These are phyloP conservation scores for Pichia scutulata DNA, from an alignment of 805 yeast species.

Conservation along the genomic window DNA sequence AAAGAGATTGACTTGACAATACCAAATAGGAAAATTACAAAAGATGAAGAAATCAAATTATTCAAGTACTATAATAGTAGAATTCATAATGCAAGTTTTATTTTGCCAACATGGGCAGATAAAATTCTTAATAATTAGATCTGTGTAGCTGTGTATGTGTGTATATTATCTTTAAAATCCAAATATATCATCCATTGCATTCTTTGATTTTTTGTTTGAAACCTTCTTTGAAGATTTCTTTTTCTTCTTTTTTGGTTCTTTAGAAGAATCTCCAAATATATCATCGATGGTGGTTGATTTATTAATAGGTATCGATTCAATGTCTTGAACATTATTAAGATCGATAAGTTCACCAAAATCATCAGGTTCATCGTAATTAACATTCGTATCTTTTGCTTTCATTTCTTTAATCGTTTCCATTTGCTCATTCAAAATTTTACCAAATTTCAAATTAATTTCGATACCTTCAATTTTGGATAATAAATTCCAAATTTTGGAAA, in stretches of 20 bases:
- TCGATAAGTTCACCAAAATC: slow-evolving; percentile 1
- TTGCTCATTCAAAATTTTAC: slow-evolving; percentile 8
- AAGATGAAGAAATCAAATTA: slow-evolving; percentile 38
- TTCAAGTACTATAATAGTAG: slow-evolving; percentile 59
- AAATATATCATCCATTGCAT: slow-evolving; percentile 70
- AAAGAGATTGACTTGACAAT: slow-evolving; percentile 33
- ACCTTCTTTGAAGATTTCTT: slow-evolving; percentile 24
- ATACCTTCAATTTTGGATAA: background rate
- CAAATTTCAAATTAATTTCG: slow-evolving; percentile 2
- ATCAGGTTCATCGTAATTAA: background rate
- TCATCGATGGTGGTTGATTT: slow-evolving; percentile 6
- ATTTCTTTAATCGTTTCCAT: background rate
- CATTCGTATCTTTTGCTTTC: background rate
- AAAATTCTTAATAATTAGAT: slow-evolving; percentile 16
- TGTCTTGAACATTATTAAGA: background rate
- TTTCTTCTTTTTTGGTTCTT: slow-evolving; percentile 18
- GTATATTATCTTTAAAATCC: slow-evolving; percentile 32
- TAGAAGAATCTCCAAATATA: slow-evolving; percentile 2
- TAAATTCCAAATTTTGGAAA: slow-evolving; percentile 36
- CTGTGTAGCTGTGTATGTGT: background rate
- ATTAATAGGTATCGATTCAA: background rate
- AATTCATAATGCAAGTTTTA: slow-evolving; percentile 67
- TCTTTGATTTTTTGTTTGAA: slow-evolving; percentile 33
- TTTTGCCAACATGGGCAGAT: slow-evolving; percentile 74
- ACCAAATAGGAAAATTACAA: slow-evolving; percentile 43